Percentiles rank a stretch among this genome's conserved stretches.
phyloP scores from a whole-genome alignment of 2,329 filamentous ascomycete genomes.

The Colletotrichum eremochloae region DNA sequence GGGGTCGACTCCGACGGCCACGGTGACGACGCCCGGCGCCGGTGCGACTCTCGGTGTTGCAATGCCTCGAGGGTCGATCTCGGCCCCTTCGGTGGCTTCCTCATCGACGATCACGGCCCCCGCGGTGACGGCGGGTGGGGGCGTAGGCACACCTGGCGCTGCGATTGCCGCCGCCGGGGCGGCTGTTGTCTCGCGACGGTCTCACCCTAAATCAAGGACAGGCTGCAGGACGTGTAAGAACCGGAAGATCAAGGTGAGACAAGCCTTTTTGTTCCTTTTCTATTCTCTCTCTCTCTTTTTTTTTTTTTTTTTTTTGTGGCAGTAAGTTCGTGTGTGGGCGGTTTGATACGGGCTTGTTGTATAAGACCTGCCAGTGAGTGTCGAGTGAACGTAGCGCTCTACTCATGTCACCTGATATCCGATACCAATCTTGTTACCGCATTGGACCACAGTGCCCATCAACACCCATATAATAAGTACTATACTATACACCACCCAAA shows the following conservation, averaged over 20 bases:
- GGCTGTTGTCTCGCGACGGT: slow-evolving; percentile 56
- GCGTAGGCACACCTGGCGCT: slow-evolving; percentile 1
- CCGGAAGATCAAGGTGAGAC: slow-evolving; percentile 62
- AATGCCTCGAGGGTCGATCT: slow-evolving; percentile 6
- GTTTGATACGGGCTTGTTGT: neutral
- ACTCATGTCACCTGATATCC: neutral
- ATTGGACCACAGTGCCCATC: neutral
- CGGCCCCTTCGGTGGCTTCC: slow-evolving; percentile 16
- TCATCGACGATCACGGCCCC: slow-evolving; percentile 29
- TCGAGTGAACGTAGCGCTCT: neutral
- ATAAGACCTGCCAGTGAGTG: neutral
- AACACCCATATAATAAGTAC: neutral
- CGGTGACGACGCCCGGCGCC: slow-evolving; percentile 31
- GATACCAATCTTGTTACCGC: neutral
- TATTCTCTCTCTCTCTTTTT: neutral
- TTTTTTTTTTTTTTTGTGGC: neutral
- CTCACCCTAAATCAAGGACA: slow-evolving; percentile 67
- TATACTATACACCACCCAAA: neutral
- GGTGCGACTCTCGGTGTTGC: neutral
- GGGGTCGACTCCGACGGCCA: slow-evolving; percentile 38
- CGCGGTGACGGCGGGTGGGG: slow-evolving; percentile 11
- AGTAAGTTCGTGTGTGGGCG: neutral
- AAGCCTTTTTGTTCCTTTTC: neutral
- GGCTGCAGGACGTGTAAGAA: slow-evolving; percentile 69
- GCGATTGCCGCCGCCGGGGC: slow-evolving; percentile 15